A percentile compares a stretch with the other conserved stretches of the same genome.
phyloP scores from a whole-genome alignment of 176 grass and related monocot species.

The Tillandsia fasciculata region DNA sequence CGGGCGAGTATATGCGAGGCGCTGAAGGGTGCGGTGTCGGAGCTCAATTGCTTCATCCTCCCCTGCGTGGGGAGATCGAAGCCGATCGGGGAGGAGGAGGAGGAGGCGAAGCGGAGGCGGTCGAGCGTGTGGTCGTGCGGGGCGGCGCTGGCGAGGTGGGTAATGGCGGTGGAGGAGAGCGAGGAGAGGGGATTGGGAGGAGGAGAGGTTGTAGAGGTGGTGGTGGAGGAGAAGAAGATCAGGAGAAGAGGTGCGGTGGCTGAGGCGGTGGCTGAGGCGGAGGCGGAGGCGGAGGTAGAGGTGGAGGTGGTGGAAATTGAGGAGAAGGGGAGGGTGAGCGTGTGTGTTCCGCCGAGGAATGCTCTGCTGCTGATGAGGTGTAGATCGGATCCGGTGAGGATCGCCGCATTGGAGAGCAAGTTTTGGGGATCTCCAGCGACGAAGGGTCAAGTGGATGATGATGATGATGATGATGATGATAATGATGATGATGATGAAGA shows the following conservation, averaged over 20 bases:
- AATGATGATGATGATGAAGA: conserved; percentile 11
- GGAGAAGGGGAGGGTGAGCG: conserved; percentile 67
- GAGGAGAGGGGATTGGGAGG: conserved; percentile 44
- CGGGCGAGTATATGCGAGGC: conserved; percentile 93
- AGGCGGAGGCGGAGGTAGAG: conserved; percentile 53
- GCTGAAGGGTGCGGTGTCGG: conserved; percentile 61
- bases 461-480: conserved; percentile 15
- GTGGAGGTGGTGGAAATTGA: conserved; percentile 56
- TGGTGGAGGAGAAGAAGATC: not conserved
- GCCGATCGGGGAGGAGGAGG: conserved; percentile 15
- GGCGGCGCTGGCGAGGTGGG: conserved; percentile 63
- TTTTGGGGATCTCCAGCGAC: conserved; percentile 78
- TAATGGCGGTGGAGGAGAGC: conserved; percentile 37
- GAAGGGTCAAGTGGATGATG: conserved; percentile 36
- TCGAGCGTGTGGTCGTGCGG: conserved; percentile 51
- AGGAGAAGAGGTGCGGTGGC: conserved; percentile 28
- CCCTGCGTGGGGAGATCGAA: conserved; percentile 58
- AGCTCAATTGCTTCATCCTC: conserved; percentile 43
- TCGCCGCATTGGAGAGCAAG: conserved; percentile 57
- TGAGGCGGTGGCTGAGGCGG: conserved; percentile 48
- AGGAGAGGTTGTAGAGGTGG: conserved; percentile 36
- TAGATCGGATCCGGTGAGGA: conserved; percentile 81
- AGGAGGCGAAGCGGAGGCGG: not conserved
- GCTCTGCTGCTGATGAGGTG: conserved; percentile 92
- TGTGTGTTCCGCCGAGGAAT: conserved; percentile 84